phyloP scores from a whole-genome alignment of 2,329 filamentous ascomycete species.

The Bertia moriformis region DNA sequence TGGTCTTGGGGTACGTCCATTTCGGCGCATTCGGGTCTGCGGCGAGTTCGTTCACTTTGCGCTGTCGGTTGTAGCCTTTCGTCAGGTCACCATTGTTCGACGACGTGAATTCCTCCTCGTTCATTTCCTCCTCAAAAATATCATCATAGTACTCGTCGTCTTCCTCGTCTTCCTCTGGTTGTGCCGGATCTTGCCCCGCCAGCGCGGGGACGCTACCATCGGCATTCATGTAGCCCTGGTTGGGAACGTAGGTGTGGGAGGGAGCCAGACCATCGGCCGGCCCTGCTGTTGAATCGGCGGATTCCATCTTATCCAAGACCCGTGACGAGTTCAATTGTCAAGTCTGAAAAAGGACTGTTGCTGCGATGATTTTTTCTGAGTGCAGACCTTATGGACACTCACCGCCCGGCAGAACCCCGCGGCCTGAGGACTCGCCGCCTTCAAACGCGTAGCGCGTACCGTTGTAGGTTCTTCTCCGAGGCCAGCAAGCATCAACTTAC shows the following conservation, averaged over 20 bases:
- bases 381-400: background rate
- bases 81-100: slow-evolving; percentile 56
- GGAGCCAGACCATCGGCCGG: background rate
- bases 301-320: too few species aligned
- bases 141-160: slow-evolving; percentile 35
- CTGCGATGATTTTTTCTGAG: background rate
- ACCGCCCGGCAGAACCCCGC: slow-evolving; percentile 1
- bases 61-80: slow-evolving; percentile 78
- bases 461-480: too few species aligned
- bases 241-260: slow-evolving; percentile 1
- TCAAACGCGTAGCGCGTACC: too few species aligned
- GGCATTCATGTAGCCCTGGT: background rate
- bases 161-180: slow-evolving; percentile 23
- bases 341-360: background rate
- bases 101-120: slow-evolving; percentile 36
- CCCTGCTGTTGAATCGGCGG: background rate
- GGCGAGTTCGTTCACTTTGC: slow-evolving; percentile 31
- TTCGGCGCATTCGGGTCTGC: slow-evolving; percentile 20
- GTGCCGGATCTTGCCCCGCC: slow-evolving; percentile 9
- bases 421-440: too few species aligned
- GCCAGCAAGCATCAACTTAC: too few species aligned
- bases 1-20: slow-evolving; percentile 48
- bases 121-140: slow-evolving; percentile 46
- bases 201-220: background rate
- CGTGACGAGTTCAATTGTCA: too few species aligned